Evolutionary conservation across 1,284 basidiomycete genomes (phyloP).

Genomic region (Trametes polyzona): DNA sequence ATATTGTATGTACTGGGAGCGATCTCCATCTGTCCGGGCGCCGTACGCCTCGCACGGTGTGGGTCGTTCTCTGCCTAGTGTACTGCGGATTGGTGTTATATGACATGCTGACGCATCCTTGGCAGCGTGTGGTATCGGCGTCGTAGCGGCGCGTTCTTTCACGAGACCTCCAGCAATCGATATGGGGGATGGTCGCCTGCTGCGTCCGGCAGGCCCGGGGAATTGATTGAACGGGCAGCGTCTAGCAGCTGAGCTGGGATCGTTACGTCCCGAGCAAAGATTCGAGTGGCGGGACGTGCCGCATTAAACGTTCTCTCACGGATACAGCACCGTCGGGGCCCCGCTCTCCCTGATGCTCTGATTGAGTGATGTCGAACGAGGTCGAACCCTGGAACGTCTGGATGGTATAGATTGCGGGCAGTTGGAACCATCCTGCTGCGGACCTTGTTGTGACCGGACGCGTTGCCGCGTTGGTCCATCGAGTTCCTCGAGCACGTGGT

Average conservation of each 20-base stretch:
- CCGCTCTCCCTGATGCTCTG: constrained; percentile 24
- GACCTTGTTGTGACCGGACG: constrained; percentile 11
- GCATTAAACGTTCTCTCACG: constrained; percentile 1
- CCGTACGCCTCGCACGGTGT: neutral
- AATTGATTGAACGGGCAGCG: neutral
- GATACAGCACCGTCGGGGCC: constrained; percentile 18
- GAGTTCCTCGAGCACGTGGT: constrained; percentile 13
- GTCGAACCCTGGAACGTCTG: constrained; percentile 1
- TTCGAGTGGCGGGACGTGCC: neutral
- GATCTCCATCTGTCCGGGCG: neutral
- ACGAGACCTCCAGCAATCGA: constrained; percentile 1
- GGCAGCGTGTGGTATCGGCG: neutral
- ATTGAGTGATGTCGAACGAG: constrained; percentile 10
- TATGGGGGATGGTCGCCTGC: constrained; percentile 7
- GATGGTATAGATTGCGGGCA: constrained; percentile 1
- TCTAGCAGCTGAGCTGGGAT: neutral
- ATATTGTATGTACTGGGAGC: neutral
- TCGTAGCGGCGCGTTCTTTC: neutral
- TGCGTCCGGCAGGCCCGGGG: constrained; percentile 16
- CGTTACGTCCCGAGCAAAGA: neutral
- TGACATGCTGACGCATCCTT: constrained; percentile 1
- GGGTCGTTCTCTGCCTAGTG: neutral
- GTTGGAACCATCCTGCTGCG: constrained; percentile 19
- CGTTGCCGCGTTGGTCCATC: neutral
- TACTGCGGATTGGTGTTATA: constrained; percentile 6